These are phyloP conservation scores for Colletotrichum spaethianum DNA, from an alignment of 2,329 filamentous ascomycete species.

Conservation along the genomic window DNA sequence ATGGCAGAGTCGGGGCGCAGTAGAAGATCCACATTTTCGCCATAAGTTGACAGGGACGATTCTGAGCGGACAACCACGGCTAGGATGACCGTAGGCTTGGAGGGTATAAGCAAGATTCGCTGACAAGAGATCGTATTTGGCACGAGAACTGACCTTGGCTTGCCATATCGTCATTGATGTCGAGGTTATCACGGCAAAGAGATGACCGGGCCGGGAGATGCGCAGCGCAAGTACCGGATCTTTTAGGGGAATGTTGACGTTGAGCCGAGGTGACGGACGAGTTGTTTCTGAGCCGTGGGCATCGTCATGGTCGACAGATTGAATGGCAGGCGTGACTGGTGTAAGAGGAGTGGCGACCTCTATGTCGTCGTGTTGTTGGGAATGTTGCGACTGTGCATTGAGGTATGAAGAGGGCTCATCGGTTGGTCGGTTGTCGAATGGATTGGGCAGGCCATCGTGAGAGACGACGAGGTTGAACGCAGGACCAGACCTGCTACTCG, in stretches of 20 bases:
- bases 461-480: slow-evolving; percentile 66
- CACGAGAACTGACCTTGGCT: slow-evolving; percentile 77
- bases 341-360: slow-evolving; percentile 58
- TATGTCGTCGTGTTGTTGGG: slow-evolving; percentile 52
- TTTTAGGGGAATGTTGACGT: slow-evolving; percentile 60
- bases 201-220: slow-evolving; percentile 83
- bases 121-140: slow-evolving; percentile 12
- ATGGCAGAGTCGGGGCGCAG: slow-evolving; percentile 94
- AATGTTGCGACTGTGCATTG: slow-evolving; percentile 45
- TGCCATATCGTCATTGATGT: slow-evolving; percentile 96
- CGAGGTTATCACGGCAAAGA: slow-evolving; percentile 89
- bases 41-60: slow-evolving; percentile 85
- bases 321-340: slow-evolving; percentile 70
- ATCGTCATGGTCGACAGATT: slow-evolving; percentile 70
- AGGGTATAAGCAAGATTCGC: slow-evolving; percentile 21
- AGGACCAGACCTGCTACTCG: slow-evolving; percentile 74
- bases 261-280: slow-evolving; percentile 46
- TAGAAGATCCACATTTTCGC: slow-evolving; percentile 85
- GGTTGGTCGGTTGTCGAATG: slow-evolving; percentile 46
- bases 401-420: slow-evolving; percentile 47
- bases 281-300: slow-evolving; percentile 50
- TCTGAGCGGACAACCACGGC: slow-evolving; percentile 87
- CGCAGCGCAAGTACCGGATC: slow-evolving; percentile 82
- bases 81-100: slow-evolving; percentile 87
- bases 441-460: slow-evolving; percentile 70